Evolutionary conservation across 495 filamentous ascomycete genomes (phyloP).

Genomic region (Xylaria scruposa): DNA sequence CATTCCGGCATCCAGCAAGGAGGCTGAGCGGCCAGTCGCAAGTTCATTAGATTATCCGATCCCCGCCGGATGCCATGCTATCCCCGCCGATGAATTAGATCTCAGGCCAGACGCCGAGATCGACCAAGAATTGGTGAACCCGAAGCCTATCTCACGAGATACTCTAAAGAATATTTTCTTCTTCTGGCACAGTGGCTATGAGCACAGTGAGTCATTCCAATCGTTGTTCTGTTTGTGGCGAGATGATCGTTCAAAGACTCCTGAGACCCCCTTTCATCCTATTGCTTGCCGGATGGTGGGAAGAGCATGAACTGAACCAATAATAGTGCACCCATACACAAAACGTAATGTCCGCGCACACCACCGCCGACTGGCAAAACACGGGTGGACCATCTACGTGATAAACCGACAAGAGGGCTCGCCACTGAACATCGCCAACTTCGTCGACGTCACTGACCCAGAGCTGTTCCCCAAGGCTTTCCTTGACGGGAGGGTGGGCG

Average conservation of each 20-base stretch:
- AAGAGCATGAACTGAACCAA: conserved; percentile 21
- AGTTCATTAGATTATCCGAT: conserved; percentile 35
- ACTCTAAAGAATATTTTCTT: conserved; percentile 61
- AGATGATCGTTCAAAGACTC: neutral
- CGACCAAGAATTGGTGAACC: conserved; percentile 51
- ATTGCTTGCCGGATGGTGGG: neutral
- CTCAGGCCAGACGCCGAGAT: conserved; percentile 54
- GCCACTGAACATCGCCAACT: conserved; percentile 54
- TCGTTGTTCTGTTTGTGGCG: neutral
- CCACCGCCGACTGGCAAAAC: conserved; percentile 58
- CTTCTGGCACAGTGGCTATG: conserved; percentile 61
- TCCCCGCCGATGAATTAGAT: conserved; percentile 48
- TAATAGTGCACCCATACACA: conserved; percentile 55
- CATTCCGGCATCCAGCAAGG: conserved; percentile 23
- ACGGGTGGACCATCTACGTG: conserved; percentile 61
- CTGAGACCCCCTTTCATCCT: neutral
- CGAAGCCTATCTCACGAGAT: conserved; percentile 43
- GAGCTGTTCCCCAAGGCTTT: conserved; percentile 56
- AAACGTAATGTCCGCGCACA: conserved; percentile 62
- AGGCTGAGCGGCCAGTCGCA: neutral
- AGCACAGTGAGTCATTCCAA: conserved; percentile 26
- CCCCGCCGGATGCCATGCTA: conserved; percentile 41
- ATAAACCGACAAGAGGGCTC: conserved; percentile 53
- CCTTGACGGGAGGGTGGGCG: conserved; percentile 52
- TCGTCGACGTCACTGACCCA: conserved; percentile 53